Evolutionary conservation across 257 asterid species (phyloP).

Genomic region (Capsicum pubescens): DNA sequence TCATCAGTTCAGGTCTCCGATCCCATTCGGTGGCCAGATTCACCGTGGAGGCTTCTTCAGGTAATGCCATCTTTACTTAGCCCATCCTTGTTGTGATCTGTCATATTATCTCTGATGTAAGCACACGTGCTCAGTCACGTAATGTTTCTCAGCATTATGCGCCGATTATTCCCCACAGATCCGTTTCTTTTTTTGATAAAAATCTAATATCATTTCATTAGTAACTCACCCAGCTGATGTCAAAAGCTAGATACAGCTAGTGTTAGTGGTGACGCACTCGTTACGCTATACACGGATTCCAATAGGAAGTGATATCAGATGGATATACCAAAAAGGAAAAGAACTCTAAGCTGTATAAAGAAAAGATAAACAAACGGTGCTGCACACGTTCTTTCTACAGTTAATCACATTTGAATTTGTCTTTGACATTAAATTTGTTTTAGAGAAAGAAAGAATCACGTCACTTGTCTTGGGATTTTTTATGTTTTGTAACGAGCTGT

Average conservation of each 20-base stretch:
- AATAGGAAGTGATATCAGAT: neutral
- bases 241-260: neutral
- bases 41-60: conserved; percentile 99
- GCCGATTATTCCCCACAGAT: neutral
- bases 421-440: neutral
- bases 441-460: neutral
- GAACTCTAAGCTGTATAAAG: neutral
- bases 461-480: neutral
- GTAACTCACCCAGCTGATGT: neutral
- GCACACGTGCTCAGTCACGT: neutral
- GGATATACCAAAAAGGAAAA: neutral
- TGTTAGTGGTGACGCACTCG: neutral
- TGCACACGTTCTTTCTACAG: neutral
- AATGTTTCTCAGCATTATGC: neutral
- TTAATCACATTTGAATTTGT: conserved; percentile 1
- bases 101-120: conserved; percentile 13
- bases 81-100: neutral
- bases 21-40: conserved; percentile 91
- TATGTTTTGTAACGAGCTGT: neutral
- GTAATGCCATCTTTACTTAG: conserved; percentile 41
- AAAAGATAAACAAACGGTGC: neutral
- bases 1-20: conserved; percentile 79
- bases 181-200: neutral
- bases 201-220: neutral
- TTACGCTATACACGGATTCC: neutral